These are phyloP conservation scores for Leccinum griseonigrum DNA, from an alignment of 1,284 basidiomycete species.

Conservation along the genomic window DNA sequence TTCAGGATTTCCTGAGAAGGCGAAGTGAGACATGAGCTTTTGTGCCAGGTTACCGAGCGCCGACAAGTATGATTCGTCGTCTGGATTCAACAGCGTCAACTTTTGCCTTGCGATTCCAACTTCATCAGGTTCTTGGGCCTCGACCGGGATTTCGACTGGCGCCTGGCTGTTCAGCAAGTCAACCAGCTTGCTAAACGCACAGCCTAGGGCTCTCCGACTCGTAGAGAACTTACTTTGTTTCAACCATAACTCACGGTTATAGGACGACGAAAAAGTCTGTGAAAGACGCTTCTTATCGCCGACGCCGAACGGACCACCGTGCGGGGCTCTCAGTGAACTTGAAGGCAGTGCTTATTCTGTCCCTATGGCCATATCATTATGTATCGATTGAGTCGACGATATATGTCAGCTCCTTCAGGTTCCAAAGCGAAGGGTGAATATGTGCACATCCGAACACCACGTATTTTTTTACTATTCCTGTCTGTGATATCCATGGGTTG, in stretches of 20 bases:
- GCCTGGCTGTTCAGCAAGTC: constrained; percentile 5
- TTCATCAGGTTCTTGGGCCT: constrained; percentile 7
- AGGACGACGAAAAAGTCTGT: background rate
- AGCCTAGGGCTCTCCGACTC: background rate
- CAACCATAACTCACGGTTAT: background rate
- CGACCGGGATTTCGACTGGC: background rate
- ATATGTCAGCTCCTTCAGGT: background rate
- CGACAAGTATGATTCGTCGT: constrained; percentile 15
- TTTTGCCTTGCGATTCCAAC: constrained; percentile 17
- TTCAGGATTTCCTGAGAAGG: constrained; percentile 2
- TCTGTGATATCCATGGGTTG: too few species aligned
- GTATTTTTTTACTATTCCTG: too few species aligned
- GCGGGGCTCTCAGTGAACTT: background rate
- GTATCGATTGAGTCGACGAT: background rate
- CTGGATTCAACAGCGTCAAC: constrained; percentile 10
- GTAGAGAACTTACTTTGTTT: constrained; percentile 4
- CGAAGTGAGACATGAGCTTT: constrained; percentile 19
- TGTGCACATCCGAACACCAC: too few species aligned
- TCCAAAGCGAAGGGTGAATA: background rate
- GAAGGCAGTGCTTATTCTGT: background rate
- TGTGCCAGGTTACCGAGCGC: constrained; percentile 11
- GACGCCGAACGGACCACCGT: background rate
- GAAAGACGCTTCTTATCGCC: background rate
- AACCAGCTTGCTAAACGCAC: background rate
- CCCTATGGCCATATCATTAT: background rate